phyloP scores from a whole-genome alignment of 768 basidiomycete genomes.

The Kwoniella europaea region DNA sequence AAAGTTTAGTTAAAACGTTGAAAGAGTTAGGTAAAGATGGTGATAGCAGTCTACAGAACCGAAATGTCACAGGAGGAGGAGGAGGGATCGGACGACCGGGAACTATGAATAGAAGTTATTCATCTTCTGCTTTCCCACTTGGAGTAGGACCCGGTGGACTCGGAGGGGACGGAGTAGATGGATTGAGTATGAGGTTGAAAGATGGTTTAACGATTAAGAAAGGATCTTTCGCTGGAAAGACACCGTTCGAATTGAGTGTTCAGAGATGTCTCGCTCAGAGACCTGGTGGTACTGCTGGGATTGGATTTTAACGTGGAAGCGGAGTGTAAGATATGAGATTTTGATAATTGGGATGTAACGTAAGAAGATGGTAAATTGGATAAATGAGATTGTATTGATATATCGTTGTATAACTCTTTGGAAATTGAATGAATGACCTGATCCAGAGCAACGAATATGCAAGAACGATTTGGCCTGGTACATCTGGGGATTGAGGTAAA shows the following conservation, averaged over 20 bases:
- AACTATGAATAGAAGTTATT: constrained; percentile 20
- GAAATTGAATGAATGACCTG: background rate
- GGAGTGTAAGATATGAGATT: background rate
- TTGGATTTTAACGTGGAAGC: background rate
- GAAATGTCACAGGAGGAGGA: constrained; percentile 13
- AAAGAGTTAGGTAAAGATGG: constrained; percentile 24
- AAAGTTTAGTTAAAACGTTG: constrained; percentile 40
- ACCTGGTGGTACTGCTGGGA: constrained; percentile 22
- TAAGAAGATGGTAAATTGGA: no score
- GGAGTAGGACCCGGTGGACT: constrained; percentile 8
- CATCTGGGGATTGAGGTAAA: no score
- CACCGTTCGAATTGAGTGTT: constrained; percentile 51
- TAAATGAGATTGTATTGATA: no score
- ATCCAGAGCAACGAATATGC: no score
- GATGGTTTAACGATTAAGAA: constrained; percentile 25
- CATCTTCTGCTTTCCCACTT: constrained; percentile 3
- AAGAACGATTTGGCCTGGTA: no score
- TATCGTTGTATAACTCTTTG: no score
- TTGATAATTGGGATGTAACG: background rate
- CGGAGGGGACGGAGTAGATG: constrained; percentile 13
- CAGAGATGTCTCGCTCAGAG: constrained; percentile 50
- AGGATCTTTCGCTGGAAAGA: constrained; percentile 44
- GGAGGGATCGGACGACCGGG: no score
- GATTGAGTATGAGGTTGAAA: constrained; percentile 29
- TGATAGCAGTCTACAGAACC: background rate